Conservation (phyloP, 805 yeast genomes). For the Saccharomycopsis fermentans region DNA sequence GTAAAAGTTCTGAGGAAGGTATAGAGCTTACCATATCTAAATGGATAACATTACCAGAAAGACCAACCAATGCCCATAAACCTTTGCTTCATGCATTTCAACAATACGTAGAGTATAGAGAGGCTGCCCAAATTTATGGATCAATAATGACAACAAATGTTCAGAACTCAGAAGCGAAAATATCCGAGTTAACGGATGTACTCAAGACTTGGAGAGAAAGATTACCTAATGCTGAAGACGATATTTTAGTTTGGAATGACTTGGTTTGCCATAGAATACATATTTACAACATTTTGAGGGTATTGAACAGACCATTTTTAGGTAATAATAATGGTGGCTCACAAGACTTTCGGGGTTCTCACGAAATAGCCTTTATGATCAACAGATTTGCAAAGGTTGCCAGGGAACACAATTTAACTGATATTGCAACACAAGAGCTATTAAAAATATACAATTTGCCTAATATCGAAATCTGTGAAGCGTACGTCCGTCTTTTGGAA, state of each 20-base stretch:
- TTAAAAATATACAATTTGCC: slow-evolving; percentile 93
- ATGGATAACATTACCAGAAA: slow-evolving; percentile 81
- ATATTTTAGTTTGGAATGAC: slow-evolving; percentile 95
- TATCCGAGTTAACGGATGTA: slow-evolving; percentile 89
- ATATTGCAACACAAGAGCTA: slow-evolving; percentile 86
- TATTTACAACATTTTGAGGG: slow-evolving; percentile 90
- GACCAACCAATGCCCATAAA: slow-evolving; percentile 72
- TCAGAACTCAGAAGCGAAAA: slow-evolving; percentile 80
- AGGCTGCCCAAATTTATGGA: slow-evolving; percentile 88
- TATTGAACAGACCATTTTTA: slow-evolving; percentile 76
- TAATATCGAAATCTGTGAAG: slow-evolving; percentile 96
- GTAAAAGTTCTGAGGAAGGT: slow-evolving; percentile 87
- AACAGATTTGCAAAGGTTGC: slow-evolving; percentile 98
- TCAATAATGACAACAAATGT: slow-evolving; percentile 83
- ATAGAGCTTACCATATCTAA: slow-evolving; percentile 84
- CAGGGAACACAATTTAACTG: slow-evolving; percentile 90
- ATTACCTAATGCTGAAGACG: slow-evolving; percentile 94
- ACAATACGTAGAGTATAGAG: slow-evolving; percentile 95
- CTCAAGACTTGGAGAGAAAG: slow-evolving; percentile 97
- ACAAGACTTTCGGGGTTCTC: slow-evolving; percentile 94
- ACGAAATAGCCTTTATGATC: slow-evolving; percentile 98
- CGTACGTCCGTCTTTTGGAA: slow-evolving; percentile 87
- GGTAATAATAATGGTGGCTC: slow-evolving; percentile 47
- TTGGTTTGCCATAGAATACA: slow-evolving; percentile 97
- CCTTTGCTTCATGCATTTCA: slow-evolving; percentile 90